Percentiles rank a stretch among this genome's conserved stretches.
Conservation (phyloP, 2,329 filamentous ascomycete genomes). For the Ophiognomonia clavigignenti-juglandacearum region DNA sequence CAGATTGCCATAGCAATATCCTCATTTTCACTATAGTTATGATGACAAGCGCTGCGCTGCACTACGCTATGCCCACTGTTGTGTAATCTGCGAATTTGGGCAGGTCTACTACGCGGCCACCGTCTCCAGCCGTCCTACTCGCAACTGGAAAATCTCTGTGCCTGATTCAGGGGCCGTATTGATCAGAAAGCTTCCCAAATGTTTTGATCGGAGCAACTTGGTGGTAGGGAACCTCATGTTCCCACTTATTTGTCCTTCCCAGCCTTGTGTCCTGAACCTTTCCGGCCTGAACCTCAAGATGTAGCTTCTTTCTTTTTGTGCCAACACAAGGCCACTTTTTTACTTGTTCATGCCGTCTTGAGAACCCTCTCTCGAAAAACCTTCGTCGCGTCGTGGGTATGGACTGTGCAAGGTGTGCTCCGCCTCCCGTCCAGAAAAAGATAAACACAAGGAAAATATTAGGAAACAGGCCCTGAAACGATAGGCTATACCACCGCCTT, state of each 20-base stretch:
- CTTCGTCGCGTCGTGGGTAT: conserved; percentile 15
- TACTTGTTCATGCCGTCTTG: conserved; percentile 12
- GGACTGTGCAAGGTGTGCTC: conserved; percentile 9
- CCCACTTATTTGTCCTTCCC: conserved; percentile 21
- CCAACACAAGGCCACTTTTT: conserved; percentile 3
- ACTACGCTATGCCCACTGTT: not conserved
- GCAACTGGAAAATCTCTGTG: not conserved
- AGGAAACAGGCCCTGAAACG: conserved; percentile 2
- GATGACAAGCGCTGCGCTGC: conserved; percentile 7
- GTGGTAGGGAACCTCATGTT: not conserved
- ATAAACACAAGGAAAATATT: conserved; percentile 7
- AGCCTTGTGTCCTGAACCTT: conserved; percentile 7
- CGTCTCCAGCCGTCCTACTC: not conserved
- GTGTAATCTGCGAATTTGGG: no score
- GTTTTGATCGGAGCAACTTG: no score
- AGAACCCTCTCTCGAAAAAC: conserved; percentile 8
- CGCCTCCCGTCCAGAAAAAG: conserved; percentile 10
- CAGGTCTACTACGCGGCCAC: not conserved
- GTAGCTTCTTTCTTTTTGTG: conserved; percentile 11
- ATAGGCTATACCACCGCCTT: conserved; percentile 10
- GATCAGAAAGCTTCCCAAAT: no score
- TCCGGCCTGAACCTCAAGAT: conserved; percentile 2
- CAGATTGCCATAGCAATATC: conserved; percentile 19
- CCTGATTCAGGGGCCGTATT: no score
- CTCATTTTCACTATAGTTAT: conserved; percentile 17